Conservation (phyloP, 2,329 filamentous ascomycete genomes). For the Colletotrichum nymphaeae region DNA sequence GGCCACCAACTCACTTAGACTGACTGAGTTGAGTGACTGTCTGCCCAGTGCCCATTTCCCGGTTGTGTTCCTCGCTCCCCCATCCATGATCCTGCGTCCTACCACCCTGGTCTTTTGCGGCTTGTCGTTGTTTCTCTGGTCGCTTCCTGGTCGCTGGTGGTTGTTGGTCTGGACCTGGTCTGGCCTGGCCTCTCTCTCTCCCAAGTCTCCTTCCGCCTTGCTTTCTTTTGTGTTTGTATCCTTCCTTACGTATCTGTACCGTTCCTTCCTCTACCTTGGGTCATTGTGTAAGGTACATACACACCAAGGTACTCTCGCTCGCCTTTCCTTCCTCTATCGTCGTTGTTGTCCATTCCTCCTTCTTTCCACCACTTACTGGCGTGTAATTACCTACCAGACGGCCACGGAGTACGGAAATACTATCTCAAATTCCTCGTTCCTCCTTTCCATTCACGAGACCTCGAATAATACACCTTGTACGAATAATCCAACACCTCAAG, state of each 20-base stretch:
- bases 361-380: background rate
- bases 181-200: too few species aligned
- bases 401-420: background rate
- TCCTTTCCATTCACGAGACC: conserved; percentile 2
- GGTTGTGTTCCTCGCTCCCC: conserved; percentile 15
- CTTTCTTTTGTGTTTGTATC: conserved; percentile 2
- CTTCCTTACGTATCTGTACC: too few species aligned
- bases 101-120: background rate
- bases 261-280: background rate
- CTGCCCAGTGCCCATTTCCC: conserved; percentile 27
- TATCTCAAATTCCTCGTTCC: conserved; percentile 1
- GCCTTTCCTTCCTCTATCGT: background rate
- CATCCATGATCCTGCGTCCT: background rate
- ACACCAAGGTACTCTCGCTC: background rate
- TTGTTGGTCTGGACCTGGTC: background rate
- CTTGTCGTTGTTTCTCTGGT: background rate
- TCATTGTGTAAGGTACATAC: background rate
- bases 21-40: too few species aligned
- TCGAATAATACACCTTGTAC: background rate
- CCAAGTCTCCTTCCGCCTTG: background rate
- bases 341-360: background rate
- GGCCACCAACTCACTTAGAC: conserved; percentile 7
- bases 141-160: background rate
- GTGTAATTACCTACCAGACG: background rate
- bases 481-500: background rate